A percentile compares a stretch with the other conserved stretches of the same genome.
These are phyloP conservation scores for sunflower (Helianthus annuus) DNA, from an alignment of 129 eudicot species.

Conservation along the genomic window DNA sequence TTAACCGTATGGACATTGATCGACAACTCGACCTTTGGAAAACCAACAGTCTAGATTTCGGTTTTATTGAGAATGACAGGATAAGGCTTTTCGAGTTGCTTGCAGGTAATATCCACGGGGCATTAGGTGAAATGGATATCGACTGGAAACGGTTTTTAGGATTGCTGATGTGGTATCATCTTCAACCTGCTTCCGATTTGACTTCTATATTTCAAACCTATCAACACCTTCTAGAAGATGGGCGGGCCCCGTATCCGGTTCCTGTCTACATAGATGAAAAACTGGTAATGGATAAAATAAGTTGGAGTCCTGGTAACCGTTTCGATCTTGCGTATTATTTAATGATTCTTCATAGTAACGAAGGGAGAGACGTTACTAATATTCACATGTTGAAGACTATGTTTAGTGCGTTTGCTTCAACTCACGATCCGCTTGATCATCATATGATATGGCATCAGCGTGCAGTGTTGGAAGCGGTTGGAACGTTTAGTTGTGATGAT, in stretches of 20 bases:
- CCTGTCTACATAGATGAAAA: slow-evolving; percentile 94
- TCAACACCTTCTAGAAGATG: slow-evolving; percentile 70
- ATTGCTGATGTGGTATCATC: slow-evolving; percentile 87
- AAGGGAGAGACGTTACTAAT: slow-evolving; percentile 40
- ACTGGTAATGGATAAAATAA: slow-evolving; percentile 41
- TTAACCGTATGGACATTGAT: slow-evolving; percentile 61
- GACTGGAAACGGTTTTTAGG: slow-evolving; percentile 98
- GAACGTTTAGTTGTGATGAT: slow-evolving; percentile 71
- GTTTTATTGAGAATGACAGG: slow-evolving; percentile 68
- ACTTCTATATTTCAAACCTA: slow-evolving; percentile 65
- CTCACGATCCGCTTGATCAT: slow-evolving; percentile 92
- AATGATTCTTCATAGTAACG: slow-evolving; percentile 81
- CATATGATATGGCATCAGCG: slow-evolving; percentile 99
- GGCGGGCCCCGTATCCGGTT: slow-evolving; percentile 83
- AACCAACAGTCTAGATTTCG: slow-evolving; percentile 76
- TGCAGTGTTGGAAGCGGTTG: slow-evolving; percentile 80
- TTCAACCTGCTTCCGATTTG: slow-evolving; percentile 67
- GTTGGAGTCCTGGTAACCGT: slow-evolving; percentile 47
- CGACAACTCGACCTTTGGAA: slow-evolving; percentile 80
- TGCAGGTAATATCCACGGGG: slow-evolving; percentile 76
- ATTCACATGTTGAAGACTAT: slow-evolving; percentile 63
- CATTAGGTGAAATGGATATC: slow-evolving; percentile 58
- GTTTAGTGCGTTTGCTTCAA: slow-evolving; percentile 94
- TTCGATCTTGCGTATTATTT: slow-evolving; percentile 93
- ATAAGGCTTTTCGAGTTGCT: slow-evolving; percentile 77